phyloP scores from a whole-genome alignment of 1,284 basidiomycete genomes.

The Microbotryum violaceum region DNA sequence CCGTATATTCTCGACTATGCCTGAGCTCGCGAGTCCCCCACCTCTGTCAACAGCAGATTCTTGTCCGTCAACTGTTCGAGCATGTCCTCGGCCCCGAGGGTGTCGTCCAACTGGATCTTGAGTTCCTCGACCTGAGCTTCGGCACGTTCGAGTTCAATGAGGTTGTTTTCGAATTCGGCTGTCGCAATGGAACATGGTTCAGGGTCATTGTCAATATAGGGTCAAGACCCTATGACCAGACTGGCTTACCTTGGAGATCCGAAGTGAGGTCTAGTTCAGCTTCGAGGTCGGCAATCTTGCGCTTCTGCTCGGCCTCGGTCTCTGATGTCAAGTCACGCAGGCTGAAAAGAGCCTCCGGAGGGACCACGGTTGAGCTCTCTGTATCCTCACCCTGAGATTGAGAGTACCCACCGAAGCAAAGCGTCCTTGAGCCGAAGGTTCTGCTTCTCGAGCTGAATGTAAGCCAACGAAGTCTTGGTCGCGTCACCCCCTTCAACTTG shows the following conservation, averaged over 20 bases:
- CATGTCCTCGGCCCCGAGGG: conserved; percentile 91
- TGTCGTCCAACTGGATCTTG: conserved; percentile 89
- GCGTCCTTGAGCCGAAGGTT: conserved; percentile 93
- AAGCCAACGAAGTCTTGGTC: conserved; percentile 53
- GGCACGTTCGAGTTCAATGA: conserved; percentile 72
- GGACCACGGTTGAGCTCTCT: background rate
- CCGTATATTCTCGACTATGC: background rate
- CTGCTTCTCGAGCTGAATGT: conserved; percentile 90
- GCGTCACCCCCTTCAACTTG: conserved; percentile 11
- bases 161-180: conserved; percentile 71
- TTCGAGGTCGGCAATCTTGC: conserved; percentile 78
- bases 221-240: conserved; percentile 55
- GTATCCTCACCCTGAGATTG: too few species aligned
- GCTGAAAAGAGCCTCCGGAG: conserved; percentile 45
- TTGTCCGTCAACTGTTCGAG: conserved; percentile 91
- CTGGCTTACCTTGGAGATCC: conserved; percentile 39
- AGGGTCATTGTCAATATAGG: background rate
- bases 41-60: conserved; percentile 82
- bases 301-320: conserved; percentile 73
- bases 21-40: conserved; percentile 37
- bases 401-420: conserved; percentile 57
- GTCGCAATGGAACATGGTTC: conserved; percentile 24
- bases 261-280: conserved; percentile 58
- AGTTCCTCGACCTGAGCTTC: conserved; percentile 88
- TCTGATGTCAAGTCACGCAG: conserved; percentile 81